phyloP scores from a whole-genome alignment of 495 filamentous ascomycete species.

The Aspergillus steynii region DNA sequence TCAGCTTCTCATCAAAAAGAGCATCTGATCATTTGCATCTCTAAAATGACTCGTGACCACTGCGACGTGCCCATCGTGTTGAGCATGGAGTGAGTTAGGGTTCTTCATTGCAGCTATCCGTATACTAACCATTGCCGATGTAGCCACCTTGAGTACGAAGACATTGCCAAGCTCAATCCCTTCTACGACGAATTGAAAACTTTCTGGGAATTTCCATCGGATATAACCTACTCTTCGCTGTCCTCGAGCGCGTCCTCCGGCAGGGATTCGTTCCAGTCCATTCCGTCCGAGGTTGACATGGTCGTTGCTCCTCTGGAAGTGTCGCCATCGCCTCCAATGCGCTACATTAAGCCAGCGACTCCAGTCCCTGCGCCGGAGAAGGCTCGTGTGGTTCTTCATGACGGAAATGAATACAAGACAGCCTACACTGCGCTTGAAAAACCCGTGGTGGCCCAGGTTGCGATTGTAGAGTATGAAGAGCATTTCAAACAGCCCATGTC shows the following conservation, averaged over 20 bases:
- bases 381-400: slow-evolving; percentile 6
- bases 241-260: slow-evolving; percentile 12
- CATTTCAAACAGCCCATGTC: slow-evolving; percentile 5
- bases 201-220: slow-evolving; percentile 20
- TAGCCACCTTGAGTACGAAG: slow-evolving; percentile 28
- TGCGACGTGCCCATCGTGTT: slow-evolving; percentile 14
- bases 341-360: background rate
- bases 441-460: slow-evolving; percentile 10
- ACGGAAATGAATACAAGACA: slow-evolving; percentile 11
- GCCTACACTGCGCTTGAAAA: slow-evolving; percentile 12
- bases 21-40: background rate
- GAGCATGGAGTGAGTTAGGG: slow-evolving; percentile 16
- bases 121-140: slow-evolving; percentile 14
- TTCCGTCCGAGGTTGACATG: slow-evolving; percentile 3
- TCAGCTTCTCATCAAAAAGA: background rate
- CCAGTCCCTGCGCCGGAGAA: slow-evolving; percentile 1
- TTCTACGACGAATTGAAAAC: slow-evolving; percentile 27
- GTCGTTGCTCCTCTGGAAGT: slow-evolving; percentile 6
- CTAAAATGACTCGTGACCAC: background rate
- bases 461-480: slow-evolving; percentile 13
- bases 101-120: background rate
- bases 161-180: slow-evolving; percentile 35
- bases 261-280: slow-evolving; percentile 13
- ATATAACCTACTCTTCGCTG: slow-evolving; percentile 1
- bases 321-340: slow-evolving; percentile 6